A percentile compares a stretch with the other conserved stretches of the same genome.
phyloP scores from a whole-genome alignment of 2,329 filamentous ascomycete genomes.

The Stachybotrys chartarum region DNA sequence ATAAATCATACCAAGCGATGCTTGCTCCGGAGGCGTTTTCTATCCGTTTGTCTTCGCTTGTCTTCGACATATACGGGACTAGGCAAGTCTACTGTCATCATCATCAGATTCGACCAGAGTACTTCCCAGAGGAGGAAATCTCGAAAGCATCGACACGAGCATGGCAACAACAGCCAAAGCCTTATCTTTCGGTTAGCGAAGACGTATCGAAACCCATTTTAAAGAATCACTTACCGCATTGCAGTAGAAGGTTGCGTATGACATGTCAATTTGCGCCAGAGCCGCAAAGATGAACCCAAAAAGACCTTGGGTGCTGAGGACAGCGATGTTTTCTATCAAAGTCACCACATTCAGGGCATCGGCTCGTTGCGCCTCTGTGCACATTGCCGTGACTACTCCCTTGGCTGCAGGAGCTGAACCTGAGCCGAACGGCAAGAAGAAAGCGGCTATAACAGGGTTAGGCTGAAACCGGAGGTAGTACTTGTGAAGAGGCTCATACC shows the following conservation, averaged over 20 bases:
- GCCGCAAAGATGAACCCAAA: conserved; percentile 62
- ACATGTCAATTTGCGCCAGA: conserved; percentile 51
- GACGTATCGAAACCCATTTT: not conserved
- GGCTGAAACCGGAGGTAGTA: not conserved
- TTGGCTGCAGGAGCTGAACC: conserved; percentile 65
- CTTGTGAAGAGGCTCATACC: conserved; percentile 23
- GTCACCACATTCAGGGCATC: conserved; percentile 65
- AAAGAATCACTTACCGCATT: conserved; percentile 46
- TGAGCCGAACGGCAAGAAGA: conserved; percentile 59
- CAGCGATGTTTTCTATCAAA: conserved; percentile 61
- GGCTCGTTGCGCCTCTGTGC: conserved; percentile 49
- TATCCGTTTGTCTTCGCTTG: not conserved
- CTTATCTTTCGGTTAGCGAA: conserved; percentile 20
- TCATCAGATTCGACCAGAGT: not conserved
- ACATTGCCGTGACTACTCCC: conserved; percentile 67
- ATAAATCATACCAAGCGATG: not conserved
- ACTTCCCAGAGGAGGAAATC: conserved; percentile 33
- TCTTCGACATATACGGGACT: not conserved
- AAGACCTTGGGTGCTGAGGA: conserved; percentile 54
- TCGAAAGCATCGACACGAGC: conserved; percentile 31
- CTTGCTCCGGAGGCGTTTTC: not conserved
- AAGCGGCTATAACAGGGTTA: conserved; percentile 37
- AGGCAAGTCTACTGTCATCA: not conserved
- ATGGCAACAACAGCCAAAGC: conserved; percentile 42
- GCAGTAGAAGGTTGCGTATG: conserved; percentile 58